These are phyloP conservation scores for Waitea zeae DNA, from an alignment of 1,284 basidiomycete species.

Conservation along the genomic window DNA sequence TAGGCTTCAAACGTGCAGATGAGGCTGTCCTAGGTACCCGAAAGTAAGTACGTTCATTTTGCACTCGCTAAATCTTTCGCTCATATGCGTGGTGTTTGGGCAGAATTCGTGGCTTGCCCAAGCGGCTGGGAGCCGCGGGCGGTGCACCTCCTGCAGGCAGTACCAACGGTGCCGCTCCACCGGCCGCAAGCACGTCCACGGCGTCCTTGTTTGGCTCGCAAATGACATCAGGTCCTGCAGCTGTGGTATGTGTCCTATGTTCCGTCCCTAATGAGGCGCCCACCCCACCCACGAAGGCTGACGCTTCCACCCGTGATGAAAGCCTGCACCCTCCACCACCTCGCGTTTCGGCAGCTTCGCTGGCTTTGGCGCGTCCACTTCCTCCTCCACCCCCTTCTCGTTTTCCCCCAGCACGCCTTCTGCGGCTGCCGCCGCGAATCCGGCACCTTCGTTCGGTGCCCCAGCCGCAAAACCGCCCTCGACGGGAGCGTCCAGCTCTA, in stretches of 20 bases:
- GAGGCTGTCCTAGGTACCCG: constrained; percentile 7
- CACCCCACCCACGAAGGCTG: constrained; percentile 3
- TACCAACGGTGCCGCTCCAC: constrained; percentile 3
- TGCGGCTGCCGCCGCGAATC: neutral
- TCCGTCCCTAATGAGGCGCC: constrained; percentile 1
- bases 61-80: no score
- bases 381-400: constrained; percentile 5
- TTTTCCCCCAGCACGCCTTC: neutral
- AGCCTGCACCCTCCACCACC: neutral
- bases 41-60: no score
- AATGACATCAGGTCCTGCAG: no score
- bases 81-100: no score
- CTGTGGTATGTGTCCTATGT: neutral
- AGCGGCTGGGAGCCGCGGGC: no score
- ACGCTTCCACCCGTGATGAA: neutral
- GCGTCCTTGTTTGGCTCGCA: neutral
- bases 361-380: constrained; percentile 1
- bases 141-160: constrained; percentile 9
- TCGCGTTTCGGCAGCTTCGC: constrained; percentile 1
- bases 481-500: constrained; percentile 5
- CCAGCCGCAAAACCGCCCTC: constrained; percentile 6
- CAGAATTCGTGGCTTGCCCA: no score
- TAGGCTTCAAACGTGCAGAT: constrained; percentile 9
- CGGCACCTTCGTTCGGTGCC: constrained; percentile 5
- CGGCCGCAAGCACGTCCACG: neutral